Conservation (phyloP, 148 eudicot species). For the Heliosperma pusillum region DNA sequence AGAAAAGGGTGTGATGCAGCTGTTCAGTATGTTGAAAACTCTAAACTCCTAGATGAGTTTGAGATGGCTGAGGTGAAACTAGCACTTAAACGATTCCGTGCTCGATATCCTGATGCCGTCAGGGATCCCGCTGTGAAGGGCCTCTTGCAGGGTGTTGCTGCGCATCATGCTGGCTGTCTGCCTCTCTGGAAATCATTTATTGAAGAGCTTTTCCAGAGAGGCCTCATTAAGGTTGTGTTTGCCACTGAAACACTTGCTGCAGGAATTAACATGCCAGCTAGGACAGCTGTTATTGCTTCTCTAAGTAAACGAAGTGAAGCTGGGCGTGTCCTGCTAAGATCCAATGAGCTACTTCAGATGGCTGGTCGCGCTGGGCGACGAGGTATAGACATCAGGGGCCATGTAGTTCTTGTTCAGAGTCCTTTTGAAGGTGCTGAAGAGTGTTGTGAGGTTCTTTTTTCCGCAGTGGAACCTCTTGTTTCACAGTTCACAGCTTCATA, state of each 20-base stretch:
- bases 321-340: conserved; percentile 69
- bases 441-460: conserved; percentile 81
- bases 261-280: conserved; percentile 98
- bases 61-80: conserved; percentile 84
- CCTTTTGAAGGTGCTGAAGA: conserved; percentile 94
- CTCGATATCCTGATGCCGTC: conserved; percentile 91
- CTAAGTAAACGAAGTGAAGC: conserved; percentile 88
- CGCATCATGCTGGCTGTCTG: conserved; percentile 99
- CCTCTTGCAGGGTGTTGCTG: conserved; percentile 81
- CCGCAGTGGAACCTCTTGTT: conserved; percentile 89
- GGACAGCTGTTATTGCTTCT: conserved; percentile 92
- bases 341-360: conserved; percentile 96
- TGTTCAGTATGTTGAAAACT: conserved; percentile 83
- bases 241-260: conserved; percentile 99
- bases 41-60: conserved; percentile 77
- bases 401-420: conserved; percentile 90
- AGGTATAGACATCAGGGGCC: conserved; percentile 93
- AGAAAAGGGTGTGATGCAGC: conserved; percentile 99
- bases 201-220: conserved; percentile 88
- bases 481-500: conserved; percentile 98
- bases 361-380: conserved; percentile 99
- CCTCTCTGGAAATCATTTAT: conserved; percentile 96
- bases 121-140: conserved; percentile 85
- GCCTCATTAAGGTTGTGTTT: conserved; percentile 93
- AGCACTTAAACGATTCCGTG: conserved; percentile 76